Conservation (phyloP, 768 basidiomycete species). For the Exidia glandulosa region DNA sequence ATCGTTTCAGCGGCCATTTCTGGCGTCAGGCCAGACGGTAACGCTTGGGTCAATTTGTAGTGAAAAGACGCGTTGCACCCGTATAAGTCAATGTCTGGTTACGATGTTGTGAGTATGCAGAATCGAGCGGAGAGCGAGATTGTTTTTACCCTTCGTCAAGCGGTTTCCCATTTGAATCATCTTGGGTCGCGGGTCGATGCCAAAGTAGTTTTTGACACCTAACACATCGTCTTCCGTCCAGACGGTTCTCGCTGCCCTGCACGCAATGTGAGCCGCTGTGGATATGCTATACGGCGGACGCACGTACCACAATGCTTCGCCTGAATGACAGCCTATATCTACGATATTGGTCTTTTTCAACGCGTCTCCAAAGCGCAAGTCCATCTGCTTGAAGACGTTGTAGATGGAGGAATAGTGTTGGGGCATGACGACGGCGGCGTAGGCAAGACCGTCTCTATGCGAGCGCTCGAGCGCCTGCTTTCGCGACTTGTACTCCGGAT, state of each 20-base stretch:
- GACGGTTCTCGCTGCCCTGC: constrained; percentile 55
- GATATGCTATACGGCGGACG: constrained; percentile 4
- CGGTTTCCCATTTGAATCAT: constrained; percentile 56
- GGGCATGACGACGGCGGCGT: constrained; percentile 76
- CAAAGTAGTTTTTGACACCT: constrained; percentile 47
- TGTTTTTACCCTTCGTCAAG: constrained; percentile 25
- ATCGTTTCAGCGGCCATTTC: constrained; percentile 26
- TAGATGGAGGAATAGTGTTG: constrained; percentile 74
- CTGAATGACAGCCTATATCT: constrained; percentile 80
- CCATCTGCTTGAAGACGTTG: constrained; percentile 60
- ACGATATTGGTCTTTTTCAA: constrained; percentile 53
- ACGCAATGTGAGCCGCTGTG: constrained; percentile 3
- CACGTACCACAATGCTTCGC: constrained; percentile 71
- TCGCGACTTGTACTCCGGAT: constrained; percentile 48
- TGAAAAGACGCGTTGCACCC: not conserved
- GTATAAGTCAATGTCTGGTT: not conserved
- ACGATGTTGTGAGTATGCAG: constrained; percentile 1
- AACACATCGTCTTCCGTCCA: constrained; percentile 38
- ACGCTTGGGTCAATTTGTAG: not conserved
- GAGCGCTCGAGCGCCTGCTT: constrained; percentile 47
- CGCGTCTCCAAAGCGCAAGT: constrained; percentile 48
- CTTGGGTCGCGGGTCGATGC: constrained; percentile 68
- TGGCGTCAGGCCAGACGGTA: not conserved
- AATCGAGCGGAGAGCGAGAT: not conserved
- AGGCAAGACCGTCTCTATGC: constrained; percentile 69